Base-by-base conservation (phyloP, 179 eudicot species). In the Beta lomatogona region DNA sequence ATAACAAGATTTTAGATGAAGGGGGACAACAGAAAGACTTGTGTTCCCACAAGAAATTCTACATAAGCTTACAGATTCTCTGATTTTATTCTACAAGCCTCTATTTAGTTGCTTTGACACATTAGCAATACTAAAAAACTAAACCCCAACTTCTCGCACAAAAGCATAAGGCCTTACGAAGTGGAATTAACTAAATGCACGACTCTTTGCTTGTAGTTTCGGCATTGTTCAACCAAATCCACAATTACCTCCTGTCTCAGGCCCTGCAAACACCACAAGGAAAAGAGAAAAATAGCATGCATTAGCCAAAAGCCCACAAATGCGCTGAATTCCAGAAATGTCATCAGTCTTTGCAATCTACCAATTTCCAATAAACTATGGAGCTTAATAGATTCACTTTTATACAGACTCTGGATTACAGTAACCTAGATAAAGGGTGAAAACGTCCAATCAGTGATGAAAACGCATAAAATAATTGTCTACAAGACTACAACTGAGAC, bases 141-240 rank as follows among this genome's bases (percentile, higher is more conserved):
- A 3, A 16, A 44, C 25, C 52, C 50, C 22, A 31, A 1, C 52
- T 11, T 11, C 21, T 9, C 1, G 22, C 50, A 9, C 48, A 16
- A 60, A 73, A 75, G 52, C 52, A 73, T 18, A 73, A 75, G 66
- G 65, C 66, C 80, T 77, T 77, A 77, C 80, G 80, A 77, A 22
- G 80, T 77, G 7, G 80, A 77, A 48, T 77, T 77, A 50, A 77
- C 80, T 22, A 77, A 28, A 77, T 77, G 80, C 45, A 77, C 72
- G 48, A 77, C 80, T 65, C 80, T 77, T 52, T 77, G 80, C 60
- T 77, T 77, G 80, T 77, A 77, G 6, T 60, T 77, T 41, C 80
- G 80, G 61, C 80, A 77, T 63, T 77, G 80, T 16, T 77, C 80
- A 65, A 77, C 80, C 71, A 77, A 78, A 58, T 75, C 77, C 9